These are phyloP conservation scores for Teratosphaeriaceae sp. DNA, from an alignment of 2,329 filamentous ascomycete genomes.

Conservation along the genomic window DNA sequence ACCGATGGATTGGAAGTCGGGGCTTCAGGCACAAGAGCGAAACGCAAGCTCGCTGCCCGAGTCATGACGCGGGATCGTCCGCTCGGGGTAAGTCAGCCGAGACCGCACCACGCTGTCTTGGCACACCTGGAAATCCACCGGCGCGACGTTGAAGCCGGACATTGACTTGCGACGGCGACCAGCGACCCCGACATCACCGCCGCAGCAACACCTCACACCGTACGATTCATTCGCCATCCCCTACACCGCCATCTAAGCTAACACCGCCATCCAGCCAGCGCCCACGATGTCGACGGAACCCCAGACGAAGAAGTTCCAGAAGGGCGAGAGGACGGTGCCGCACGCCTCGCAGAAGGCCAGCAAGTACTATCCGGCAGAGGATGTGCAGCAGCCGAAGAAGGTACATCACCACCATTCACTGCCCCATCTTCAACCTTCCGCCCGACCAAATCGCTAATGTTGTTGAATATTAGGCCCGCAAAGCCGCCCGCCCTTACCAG, in stretches of 20 bases:
- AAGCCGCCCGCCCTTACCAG: conserved; percentile 81
- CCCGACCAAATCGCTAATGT: no score
- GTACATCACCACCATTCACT: no score
- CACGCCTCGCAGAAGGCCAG: conserved; percentile 83
- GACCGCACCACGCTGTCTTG: conserved; percentile 2
- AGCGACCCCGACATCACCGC: neutral
- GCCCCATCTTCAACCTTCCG: no score
- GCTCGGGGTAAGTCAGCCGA: neutral
- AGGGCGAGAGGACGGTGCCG: conserved; percentile 88
- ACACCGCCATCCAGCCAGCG: conserved; percentile 10
- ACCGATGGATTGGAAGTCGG: neutral
- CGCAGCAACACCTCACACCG: conserved; percentile 2
- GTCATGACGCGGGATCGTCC: neutral
- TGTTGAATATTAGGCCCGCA: conserved; percentile 68
- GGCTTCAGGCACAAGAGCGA: neutral
- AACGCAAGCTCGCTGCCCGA: neutral
- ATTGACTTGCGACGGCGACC: conserved; percentile 5
- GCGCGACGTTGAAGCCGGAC: neutral
- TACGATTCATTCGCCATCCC: conserved; percentile 1
- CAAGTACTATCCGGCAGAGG: conserved; percentile 98
- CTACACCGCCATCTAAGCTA: neutral
- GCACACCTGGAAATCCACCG: neutral
- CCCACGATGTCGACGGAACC: conserved; percentile 25
- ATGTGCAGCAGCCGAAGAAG: conserved; percentile 84
- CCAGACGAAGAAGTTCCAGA: conserved; percentile 91